These are phyloP conservation scores for Colletotrichum graminicola DNA, from an alignment of 2,329 filamentous ascomycete genomes.

Conservation along the genomic window DNA sequence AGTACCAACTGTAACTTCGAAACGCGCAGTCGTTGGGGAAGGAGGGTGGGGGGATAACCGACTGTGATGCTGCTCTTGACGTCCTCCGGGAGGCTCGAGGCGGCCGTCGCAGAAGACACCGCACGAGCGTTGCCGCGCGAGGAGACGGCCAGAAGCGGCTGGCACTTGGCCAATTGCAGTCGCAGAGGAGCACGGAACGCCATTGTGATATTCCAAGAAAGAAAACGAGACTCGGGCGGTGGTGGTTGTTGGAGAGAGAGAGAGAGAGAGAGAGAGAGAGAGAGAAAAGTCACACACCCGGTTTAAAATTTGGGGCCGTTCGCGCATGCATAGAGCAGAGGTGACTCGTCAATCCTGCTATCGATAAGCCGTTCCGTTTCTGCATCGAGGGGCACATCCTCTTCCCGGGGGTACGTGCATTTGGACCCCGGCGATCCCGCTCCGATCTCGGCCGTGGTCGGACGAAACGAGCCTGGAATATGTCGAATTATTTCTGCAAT, in stretches of 20 bases:
- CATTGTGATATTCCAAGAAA: slow-evolving; percentile 48
- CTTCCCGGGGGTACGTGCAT: not conserved
- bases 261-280: not conserved
- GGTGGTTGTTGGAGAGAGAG: slow-evolving; percentile 16
- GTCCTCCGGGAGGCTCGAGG: slow-evolving; percentile 52
- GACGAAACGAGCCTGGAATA: not conserved
- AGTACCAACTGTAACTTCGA: not conserved
- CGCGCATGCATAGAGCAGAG: slow-evolving; percentile 25
- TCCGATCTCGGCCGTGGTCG: slow-evolving; percentile 23
- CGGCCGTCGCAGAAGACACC: slow-evolving; percentile 52
- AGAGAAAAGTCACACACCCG: slow-evolving; percentile 3
- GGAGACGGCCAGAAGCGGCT: slow-evolving; percentile 43
- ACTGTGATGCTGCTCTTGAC: slow-evolving; percentile 53
- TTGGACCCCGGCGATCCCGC: not conserved
- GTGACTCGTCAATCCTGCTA: slow-evolving; percentile 35
- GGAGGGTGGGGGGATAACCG: slow-evolving; percentile 25
- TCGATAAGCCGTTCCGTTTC: slow-evolving; percentile 34
- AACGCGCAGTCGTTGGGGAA: too few relatives aligned
- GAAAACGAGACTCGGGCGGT: not conserved
- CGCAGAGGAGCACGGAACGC: slow-evolving; percentile 55
- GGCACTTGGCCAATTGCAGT: slow-evolving; percentile 51
- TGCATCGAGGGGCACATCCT: slow-evolving; percentile 12
- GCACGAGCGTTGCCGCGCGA: slow-evolving; percentile 48
- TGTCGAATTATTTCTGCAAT: not conserved
- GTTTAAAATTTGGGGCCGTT: slow-evolving; percentile 37